Base-by-base conservation (phyloP, 1,139 yeast species). In the Saccharomyces hybrid region DNA sequence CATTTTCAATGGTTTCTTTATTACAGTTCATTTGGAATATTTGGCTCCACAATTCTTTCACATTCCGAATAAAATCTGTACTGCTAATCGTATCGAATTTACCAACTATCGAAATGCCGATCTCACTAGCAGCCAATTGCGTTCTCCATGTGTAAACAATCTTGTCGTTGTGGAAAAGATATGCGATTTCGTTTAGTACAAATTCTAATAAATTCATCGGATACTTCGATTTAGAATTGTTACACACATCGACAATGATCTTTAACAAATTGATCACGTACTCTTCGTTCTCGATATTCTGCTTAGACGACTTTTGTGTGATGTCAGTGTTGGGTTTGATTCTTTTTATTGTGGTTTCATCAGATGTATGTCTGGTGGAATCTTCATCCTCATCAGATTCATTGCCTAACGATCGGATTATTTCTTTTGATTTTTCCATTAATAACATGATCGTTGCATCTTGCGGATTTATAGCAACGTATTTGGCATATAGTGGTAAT, bases 71-170 rank as follows among this genome's bases (percentile, higher is more conserved):
- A 23, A 14, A 32, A 49, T 50, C 47, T 6, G 50, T 48, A 2
- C 58, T 42, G 2, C 50, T 49, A 49, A 48, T 62, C 52, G 26
- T 55, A 51, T 50, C 64, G 53, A 55, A 56, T 46, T 61, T 51
- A 29, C 65, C 61, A 13, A 66, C 44, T 49, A 65, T 60, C 13
- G 47, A 53, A 32, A 57, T 57, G 47, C 69, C 69, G 49, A 63
- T 68, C 61, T 83, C 85, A 60, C 71, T 74, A 7, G 72, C 65
- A 4, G 74, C 72, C 4, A 78, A 57, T 60, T 80, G 80, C 0
- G 84, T 76, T 62, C 86, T 76, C 89, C 89, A 84, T 0, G 88
- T 79, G 52, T 73, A 73, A 6, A 73, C 73, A 51, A 80, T 71
- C 16, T 64, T 63, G 1, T 63, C 60, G 34, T 65, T 62, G 4